A percentile compares a stretch with the other conserved stretches of the same genome.
Evolutionary conservation across 73 alveolate genomes (phyloP).

Genomic region (Symbiodinium pilosum): DNA sequence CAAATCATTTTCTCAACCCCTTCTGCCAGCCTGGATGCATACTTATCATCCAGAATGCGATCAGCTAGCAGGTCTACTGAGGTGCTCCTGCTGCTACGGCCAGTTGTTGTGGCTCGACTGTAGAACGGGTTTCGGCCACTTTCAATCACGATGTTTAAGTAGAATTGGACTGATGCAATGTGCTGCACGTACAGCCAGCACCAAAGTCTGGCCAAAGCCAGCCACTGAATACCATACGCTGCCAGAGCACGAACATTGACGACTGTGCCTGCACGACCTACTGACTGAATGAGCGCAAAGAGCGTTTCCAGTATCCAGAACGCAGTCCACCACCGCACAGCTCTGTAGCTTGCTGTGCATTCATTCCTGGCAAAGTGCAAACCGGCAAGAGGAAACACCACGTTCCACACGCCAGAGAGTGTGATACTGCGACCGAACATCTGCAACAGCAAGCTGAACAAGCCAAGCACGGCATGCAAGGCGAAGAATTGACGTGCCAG

Average conservation of each 20-base stretch:
- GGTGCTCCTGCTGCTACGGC: constrained; percentile 45
- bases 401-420: constrained; percentile 59
- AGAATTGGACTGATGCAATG: constrained; percentile 46
- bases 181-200: constrained; percentile 90
- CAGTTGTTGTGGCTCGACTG: constrained; percentile 58
- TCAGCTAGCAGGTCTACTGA: constrained; percentile 8
- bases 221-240: constrained; percentile 70
- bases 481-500: constrained; percentile 88
- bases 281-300: constrained; percentile 14
- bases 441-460: constrained; percentile 44
- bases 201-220: constrained; percentile 69
- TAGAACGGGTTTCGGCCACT: constrained; percentile 28
- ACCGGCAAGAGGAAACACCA: constrained; percentile 54
- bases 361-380: constrained; percentile 66
- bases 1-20: constrained; percentile 77
- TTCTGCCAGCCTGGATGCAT: constrained; percentile 59
- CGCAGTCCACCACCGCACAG: constrained; percentile 88
- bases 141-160: constrained; percentile 77
- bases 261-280: constrained; percentile 23
- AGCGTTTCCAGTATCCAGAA: constrained; percentile 55
- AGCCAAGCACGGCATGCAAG: constrained; percentile 75
- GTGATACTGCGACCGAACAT: constrained; percentile 37
- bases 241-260: constrained; percentile 45
- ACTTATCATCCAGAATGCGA: constrained; percentile 33
- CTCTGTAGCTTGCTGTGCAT: constrained; percentile 42